A percentile compares a stretch with the other conserved stretches of the same genome.
phyloP scores from a whole-genome alignment of 2,329 filamentous ascomycete genomes.

The Orbilia quercus region DNA sequence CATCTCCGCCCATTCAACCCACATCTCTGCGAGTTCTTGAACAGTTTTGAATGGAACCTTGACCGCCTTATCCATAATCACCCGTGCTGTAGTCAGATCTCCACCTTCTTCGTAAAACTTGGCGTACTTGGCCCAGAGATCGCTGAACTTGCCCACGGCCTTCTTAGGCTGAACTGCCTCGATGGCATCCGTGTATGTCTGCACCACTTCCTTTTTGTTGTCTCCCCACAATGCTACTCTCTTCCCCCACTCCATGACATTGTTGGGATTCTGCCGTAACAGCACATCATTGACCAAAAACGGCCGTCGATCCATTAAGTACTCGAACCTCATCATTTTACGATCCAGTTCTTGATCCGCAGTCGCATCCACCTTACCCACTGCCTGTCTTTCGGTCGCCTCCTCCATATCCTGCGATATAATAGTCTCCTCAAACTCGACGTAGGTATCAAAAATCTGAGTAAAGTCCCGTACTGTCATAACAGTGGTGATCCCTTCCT shows the following conservation, averaged over 20 bases:
- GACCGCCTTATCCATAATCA: conserved; percentile 97
- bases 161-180: conserved; percentile 93
- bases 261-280: conserved; percentile 93
- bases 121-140: conserved; percentile 95
- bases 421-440: conserved; percentile 95
- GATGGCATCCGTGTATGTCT: conserved; percentile 95
- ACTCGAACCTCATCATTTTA: conserved; percentile 96
- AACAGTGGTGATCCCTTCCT: conserved; percentile 95
- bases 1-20: conserved; percentile 99
- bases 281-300: conserved; percentile 97
- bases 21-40: conserved; percentile 95
- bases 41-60: conserved; percentile 98
- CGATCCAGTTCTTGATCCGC: conserved; percentile 96
- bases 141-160: conserved; percentile 90
- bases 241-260: conserved; percentile 97
- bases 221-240: conserved; percentile 94
- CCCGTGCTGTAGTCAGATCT: conserved; percentile 82
- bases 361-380: conserved; percentile 79
- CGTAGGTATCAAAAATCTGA: conserved; percentile 93
- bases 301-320: conserved; percentile 94
- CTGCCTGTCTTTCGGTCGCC: conserved; percentile 81
- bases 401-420: conserved; percentile 91
- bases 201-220: conserved; percentile 88
- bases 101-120: conserved; percentile 94
- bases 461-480: conserved; percentile 99